These are phyloP conservation scores for Microcyclospora tardicrescens DNA, from an alignment of 2,329 filamentous ascomycete species.

Conservation along the genomic window DNA sequence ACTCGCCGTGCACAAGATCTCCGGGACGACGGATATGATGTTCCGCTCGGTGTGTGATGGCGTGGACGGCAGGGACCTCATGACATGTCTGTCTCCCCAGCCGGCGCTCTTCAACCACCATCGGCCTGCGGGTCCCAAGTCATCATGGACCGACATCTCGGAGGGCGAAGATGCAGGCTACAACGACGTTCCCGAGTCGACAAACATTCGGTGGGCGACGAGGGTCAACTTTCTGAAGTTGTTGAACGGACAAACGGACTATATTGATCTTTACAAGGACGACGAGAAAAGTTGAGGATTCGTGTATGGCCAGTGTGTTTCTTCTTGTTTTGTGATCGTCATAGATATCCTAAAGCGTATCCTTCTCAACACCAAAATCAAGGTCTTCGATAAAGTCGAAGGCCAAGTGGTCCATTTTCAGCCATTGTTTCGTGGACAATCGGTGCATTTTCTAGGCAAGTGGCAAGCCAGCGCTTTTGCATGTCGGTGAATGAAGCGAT, in stretches of 20 bases:
- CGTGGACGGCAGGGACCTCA: slow-evolving; percentile 15
- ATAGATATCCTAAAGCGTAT: too few species aligned
- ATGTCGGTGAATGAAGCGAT: too few species aligned
- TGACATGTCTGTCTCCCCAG: slow-evolving; percentile 30
- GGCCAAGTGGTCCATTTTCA: too few species aligned
- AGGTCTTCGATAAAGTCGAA: too few species aligned
- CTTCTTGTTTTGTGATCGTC: too few species aligned
- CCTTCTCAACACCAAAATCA: too few species aligned
- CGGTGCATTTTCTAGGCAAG: too few species aligned
- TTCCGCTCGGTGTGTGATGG: slow-evolving; percentile 20
- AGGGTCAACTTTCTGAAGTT: slow-evolving; percentile 30
- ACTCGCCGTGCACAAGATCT: slow-evolving; percentile 31
- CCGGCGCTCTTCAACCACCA: slow-evolving; percentile 38
- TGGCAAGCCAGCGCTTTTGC: too few species aligned
- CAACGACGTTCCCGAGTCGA: slow-evolving; percentile 20
- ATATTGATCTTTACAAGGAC: slow-evolving; percentile 11
- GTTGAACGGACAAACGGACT: slow-evolving; percentile 24
- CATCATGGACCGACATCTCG: slow-evolving; percentile 27
- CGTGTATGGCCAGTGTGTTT: too few species aligned
- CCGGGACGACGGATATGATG: slow-evolving; percentile 25
- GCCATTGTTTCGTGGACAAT: too few species aligned
- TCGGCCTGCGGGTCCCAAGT: slow-evolving; percentile 26
- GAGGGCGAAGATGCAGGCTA: slow-evolving; percentile 20
- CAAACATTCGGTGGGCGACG: slow-evolving; percentile 30
- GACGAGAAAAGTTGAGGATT: not conserved